Conservation (phyloP, 2,329 filamentous ascomycete species). For the Cryphonectria nitschkei region DNA sequence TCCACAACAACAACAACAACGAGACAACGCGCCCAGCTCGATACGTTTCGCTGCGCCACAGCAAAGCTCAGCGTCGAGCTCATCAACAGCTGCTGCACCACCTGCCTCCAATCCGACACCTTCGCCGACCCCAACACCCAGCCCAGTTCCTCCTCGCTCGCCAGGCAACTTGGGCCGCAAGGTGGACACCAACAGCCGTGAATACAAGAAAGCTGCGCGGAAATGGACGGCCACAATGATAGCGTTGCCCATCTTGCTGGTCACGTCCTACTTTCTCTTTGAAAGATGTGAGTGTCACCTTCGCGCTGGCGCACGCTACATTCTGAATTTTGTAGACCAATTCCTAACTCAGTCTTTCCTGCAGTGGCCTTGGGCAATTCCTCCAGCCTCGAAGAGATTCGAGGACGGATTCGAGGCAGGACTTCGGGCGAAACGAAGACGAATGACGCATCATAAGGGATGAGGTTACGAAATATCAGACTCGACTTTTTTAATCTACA, state of each 20-base stretch:
- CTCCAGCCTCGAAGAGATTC: background rate
- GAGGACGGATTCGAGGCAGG: background rate
- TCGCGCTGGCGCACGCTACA: background rate
- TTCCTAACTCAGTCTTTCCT: background rate
- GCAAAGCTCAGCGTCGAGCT: background rate
- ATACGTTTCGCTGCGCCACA: background rate
- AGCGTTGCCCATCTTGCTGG: slow-evolving; percentile 56
- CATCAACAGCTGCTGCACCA: background rate
- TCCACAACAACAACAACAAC: background rate
- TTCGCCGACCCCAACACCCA: background rate
- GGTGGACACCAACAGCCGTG: slow-evolving; percentile 41
- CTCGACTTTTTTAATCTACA: background rate
- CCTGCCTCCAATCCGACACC: background rate
- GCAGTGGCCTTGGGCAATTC: slow-evolving; percentile 1
- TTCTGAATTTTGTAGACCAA: background rate
- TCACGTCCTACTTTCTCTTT: slow-evolving; percentile 59
- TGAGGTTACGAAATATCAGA: background rate
- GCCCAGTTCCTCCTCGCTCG: background rate
- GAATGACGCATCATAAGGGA: background rate
- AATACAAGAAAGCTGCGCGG: slow-evolving; percentile 49
- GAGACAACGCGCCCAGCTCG: background rate
- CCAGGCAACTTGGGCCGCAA: background rate
- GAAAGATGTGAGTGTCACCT: slow-evolving; percentile 48
- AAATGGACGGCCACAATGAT: slow-evolving; percentile 54
- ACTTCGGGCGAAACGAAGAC: background rate